phyloP scores from a whole-genome alignment of 768 basidiomycete species.

The Suillus sp. region DNA sequence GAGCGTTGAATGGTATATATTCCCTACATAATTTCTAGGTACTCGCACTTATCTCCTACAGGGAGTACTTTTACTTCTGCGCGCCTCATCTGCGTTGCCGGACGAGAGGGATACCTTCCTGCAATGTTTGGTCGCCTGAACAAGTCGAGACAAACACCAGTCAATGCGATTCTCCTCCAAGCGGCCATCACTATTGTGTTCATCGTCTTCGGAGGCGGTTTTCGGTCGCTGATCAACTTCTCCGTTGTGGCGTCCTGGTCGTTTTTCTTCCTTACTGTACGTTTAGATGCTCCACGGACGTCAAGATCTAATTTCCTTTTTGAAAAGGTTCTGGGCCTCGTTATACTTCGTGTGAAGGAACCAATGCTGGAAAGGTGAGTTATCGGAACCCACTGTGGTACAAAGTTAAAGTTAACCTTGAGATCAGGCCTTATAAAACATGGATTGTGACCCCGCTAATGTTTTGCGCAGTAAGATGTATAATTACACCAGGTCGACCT shows the following conservation, averaged over 20 bases:
- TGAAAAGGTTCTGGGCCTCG: conserved; percentile 77
- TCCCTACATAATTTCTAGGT: conserved; percentile 1
- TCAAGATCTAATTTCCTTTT: conserved; percentile 7
- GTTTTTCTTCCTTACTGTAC: conserved; percentile 83
- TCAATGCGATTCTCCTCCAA: conserved; percentile 86
- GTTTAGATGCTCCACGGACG: conserved; percentile 24
- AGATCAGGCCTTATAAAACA: conserved; percentile 83
- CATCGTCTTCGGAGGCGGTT: conserved; percentile 86
- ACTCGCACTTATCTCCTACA: conserved; percentile 30
- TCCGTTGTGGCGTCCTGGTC: conserved; percentile 86
- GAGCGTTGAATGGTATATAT: conserved; percentile 82
- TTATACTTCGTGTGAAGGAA: conserved; percentile 88
- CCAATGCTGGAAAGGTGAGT: conserved; percentile 78
- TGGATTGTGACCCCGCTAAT: conserved; percentile 89
- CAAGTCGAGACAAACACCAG: conserved; percentile 73
- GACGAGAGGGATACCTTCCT: conserved; percentile 86
- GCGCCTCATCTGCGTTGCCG: conserved; percentile 87
- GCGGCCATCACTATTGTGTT: conserved; percentile 73
- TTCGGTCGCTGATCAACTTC: conserved; percentile 86
- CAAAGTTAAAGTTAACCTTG: background rate
- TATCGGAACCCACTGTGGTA: background rate
- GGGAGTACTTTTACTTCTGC: conserved; percentile 75
- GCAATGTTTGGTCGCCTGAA: conserved; percentile 80
- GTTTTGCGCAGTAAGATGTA: conserved; percentile 71
- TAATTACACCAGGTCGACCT: background rate